Base-by-base conservation (phyloP, 1,284 basidiomycete species). In the Fomitopsis schrenkii region DNA sequence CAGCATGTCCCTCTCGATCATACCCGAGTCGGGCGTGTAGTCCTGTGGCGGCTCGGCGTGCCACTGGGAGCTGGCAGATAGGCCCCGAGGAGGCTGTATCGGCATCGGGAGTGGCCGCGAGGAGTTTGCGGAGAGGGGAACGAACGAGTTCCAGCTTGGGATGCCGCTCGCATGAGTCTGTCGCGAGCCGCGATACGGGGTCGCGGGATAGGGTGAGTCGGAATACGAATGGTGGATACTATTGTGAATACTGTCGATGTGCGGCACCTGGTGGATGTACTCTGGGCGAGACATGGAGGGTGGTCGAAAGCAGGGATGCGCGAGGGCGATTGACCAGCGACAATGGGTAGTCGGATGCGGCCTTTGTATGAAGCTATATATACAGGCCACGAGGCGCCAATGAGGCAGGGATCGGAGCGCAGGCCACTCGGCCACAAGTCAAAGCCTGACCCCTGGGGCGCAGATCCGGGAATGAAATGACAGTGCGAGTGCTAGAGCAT, bases 141-240 rank as follows among this genome's bases (percentile, higher is more conserved):
- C 55, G 44, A 64, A 50, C 38, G 59, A 62, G 55, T 62, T 62
- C 66, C 67, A 67, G 55, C 68, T 69, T 26, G 65, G 62, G 50
- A 40, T 15, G 12, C 58, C 64, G 55, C 64, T 65, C 15, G 55
- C 59, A 19, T 63, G 66, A 46, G 60, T 67, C 4, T 58, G 19
- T 54, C 8, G 7, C 45, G 64, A 58, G 19, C 33, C 62, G 53
- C 15, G 58, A 33, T 42, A 38, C 10, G 62, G 57, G n/a, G 61
- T 61, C 2, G 59, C 57, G 53, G 59, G 60, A 46, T 41, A 59
- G 8, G 62, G 62, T 0, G 63, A 40, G 36, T 56, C 58, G 28
- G 30, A 33, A 33, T 59, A 57, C 55, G 63, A 28, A 22, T 52
- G 44, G 64, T 65, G 64, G 59, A 65, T 56, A 55, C 61, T 64